These are phyloP conservation scores for Galerina sulciceps DNA, from an alignment of 768 basidiomycete species.

Conservation along the genomic window DNA sequence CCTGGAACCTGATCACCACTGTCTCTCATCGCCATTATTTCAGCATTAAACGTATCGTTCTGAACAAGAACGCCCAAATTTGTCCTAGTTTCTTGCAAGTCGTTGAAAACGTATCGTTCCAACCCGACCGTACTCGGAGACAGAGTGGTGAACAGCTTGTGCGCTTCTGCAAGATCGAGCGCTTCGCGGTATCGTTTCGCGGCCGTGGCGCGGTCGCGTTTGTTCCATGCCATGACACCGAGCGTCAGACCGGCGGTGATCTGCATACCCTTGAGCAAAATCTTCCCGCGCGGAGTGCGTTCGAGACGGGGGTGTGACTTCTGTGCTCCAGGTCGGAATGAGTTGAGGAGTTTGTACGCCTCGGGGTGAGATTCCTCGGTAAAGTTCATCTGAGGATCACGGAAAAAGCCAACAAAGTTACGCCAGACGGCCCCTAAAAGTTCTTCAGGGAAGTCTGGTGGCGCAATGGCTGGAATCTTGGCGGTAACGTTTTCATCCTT, in stretches of 20 bases:
- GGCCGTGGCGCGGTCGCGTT: constrained; percentile 3
- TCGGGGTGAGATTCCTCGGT: constrained; percentile 4
- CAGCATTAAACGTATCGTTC: background rate
- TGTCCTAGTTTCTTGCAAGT: background rate
- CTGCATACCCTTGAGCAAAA: constrained; percentile 4
- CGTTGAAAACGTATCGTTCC: constrained; percentile 2
- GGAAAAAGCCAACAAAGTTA: constrained; percentile 3
- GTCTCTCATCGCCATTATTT: background rate
- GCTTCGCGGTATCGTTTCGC: constrained; percentile 6
- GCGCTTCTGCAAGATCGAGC: background rate
- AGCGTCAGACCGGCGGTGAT: constrained; percentile 1
- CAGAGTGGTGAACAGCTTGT: background rate
- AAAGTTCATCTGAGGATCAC: constrained; percentile 2
- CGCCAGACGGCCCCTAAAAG: constrained; percentile 4
- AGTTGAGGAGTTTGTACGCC: constrained; percentile 5
- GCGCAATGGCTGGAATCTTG: constrained; percentile 4
- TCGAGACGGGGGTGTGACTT: constrained; percentile 1
- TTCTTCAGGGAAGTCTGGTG: constrained; percentile 7
- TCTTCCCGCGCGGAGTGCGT: constrained; percentile 1
- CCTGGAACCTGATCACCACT: background rate
- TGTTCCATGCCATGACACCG: constrained; percentile 3
- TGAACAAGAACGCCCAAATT: background rate
- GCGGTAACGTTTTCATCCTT: constrained; percentile 5
- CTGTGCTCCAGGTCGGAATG: constrained; percentile 1
- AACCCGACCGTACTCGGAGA: background rate